Conservation (phyloP, 2,329 filamentous ascomycete species). For the Aspergillus oerlinghausenensis region DNA sequence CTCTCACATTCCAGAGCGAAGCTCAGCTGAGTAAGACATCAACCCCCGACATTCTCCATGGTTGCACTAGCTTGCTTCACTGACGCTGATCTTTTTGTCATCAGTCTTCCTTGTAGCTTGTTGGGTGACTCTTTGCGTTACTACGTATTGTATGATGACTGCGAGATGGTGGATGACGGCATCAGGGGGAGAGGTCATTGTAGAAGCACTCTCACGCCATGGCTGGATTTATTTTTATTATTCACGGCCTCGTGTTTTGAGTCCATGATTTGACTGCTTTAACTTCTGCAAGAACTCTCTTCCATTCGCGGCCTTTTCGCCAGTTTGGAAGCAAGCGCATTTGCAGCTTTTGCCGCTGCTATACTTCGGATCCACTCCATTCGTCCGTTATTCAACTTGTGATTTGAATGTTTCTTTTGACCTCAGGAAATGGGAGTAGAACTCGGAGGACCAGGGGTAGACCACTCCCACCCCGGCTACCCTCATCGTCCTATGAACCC, state of each 20-base stretch:
- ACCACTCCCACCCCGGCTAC: slow-evolving; percentile 19
- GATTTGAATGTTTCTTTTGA: background rate
- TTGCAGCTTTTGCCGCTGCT: slow-evolving; percentile 2
- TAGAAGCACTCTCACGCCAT: background rate
- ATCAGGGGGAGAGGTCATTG: slow-evolving; percentile 3
- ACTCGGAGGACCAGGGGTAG: slow-evolving; percentile 20
- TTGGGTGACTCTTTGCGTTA: background rate
- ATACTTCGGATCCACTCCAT: background rate
- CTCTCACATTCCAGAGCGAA: slow-evolving; percentile 8
- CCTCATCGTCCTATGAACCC: slow-evolving; percentile 26
- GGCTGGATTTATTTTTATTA: background rate
- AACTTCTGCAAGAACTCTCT: background rate
- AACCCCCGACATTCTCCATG: slow-evolving; percentile 14
- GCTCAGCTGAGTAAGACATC: background rate
- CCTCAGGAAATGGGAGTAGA: slow-evolving; percentile 27
- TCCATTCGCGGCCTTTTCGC: background rate
- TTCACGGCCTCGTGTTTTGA: background rate
- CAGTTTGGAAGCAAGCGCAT: background rate
- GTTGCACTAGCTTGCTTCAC: slow-evolving; percentile 5
- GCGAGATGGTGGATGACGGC: slow-evolving; percentile 14
- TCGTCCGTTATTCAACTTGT: background rate
- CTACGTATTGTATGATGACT: background rate
- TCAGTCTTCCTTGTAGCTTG: background rate
- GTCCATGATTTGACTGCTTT: background rate
- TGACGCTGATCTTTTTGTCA: background rate